Percentiles rank a stretch among this genome's conserved stretches.
Conservation (phyloP, 441 rosid species). For the Pelargonium australe region DNA sequence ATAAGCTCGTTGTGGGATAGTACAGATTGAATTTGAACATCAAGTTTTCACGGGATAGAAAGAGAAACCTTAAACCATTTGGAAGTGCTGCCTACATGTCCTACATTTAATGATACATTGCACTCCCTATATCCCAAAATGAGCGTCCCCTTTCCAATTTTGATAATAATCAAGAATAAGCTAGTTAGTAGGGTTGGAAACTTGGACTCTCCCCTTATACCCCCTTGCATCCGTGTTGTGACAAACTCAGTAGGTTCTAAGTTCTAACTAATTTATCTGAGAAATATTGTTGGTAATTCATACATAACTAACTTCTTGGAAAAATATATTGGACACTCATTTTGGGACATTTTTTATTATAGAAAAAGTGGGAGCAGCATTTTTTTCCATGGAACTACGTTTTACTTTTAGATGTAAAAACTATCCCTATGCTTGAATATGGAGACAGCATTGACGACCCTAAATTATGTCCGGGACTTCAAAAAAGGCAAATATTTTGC, state of each 20-base stretch:
- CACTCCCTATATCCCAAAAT: neutral
- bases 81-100: neutral
- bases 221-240: neutral
- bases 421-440: neutral
- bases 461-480: neutral
- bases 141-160: neutral
- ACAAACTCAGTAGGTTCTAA: neutral
- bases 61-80: neutral
- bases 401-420: neutral
- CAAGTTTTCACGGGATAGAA: neutral
- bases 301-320: too few relatives aligned
- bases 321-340: too few relatives aligned
- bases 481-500: neutral
- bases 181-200: neutral
- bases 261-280: too few relatives aligned
- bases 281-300: too few relatives aligned
- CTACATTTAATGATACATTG: neutral
- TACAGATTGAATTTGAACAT: neutral
- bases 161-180: neutral
- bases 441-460: neutral
- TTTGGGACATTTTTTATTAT: too few relatives aligned
- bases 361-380: neutral
- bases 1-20: neutral
- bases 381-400: neutral
- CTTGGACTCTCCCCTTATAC: neutral